Base-by-base conservation (phyloP, 192 early-diverging fungal genomes). In the Linnemannia schmuckeri region DNA sequence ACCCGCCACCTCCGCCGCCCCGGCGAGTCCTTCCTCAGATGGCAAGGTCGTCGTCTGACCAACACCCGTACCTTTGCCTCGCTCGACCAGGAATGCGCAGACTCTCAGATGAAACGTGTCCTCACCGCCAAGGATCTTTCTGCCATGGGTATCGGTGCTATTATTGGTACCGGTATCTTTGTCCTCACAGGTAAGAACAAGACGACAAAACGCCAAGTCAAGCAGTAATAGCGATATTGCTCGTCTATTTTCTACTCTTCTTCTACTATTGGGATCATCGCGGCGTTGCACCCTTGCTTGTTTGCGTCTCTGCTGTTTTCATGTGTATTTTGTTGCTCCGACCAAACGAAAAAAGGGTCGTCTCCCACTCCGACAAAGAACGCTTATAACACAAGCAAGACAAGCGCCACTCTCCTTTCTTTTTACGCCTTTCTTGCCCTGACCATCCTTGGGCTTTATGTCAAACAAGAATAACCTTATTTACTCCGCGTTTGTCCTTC, bases 111-210 rank as follows among this genome's bases (percentile, higher is more conserved):
- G 89, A 91, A 87, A 46, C 90, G 91, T 0, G 82, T 88, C 47
- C 91, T 96, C 52, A 89, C 80, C 2, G 89, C 88, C 15, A 87
- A 92, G 17, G 96, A 97, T 72, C 88, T 97, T 54, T 90, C 90
- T 54, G 83, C 90, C 35, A 80, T 96, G 69, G 95, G 95, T 38
- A 86, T 97, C 33, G 96, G 95, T 24, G 94, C 90, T 20, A 96
- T 95, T 72, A 96, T 97, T 71, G 96, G 96, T 33, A 94, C 94
- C 4, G 96, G 96, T 42, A 97, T 96, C 75, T 97, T 97, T 79
- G 94, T 96, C 33, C 89, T 97, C 12, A 93, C 93, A 27, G 94
- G 94, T 85, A 85, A 55, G 46, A 22, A 66, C 12, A 27, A 63
- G 27, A 63, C 33, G 30, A 30, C 17, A 12, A 30, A 35, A 33